Conservation (phyloP, 73 alveolate genomes). For the Tetrahymena malaccensis region DNA sequence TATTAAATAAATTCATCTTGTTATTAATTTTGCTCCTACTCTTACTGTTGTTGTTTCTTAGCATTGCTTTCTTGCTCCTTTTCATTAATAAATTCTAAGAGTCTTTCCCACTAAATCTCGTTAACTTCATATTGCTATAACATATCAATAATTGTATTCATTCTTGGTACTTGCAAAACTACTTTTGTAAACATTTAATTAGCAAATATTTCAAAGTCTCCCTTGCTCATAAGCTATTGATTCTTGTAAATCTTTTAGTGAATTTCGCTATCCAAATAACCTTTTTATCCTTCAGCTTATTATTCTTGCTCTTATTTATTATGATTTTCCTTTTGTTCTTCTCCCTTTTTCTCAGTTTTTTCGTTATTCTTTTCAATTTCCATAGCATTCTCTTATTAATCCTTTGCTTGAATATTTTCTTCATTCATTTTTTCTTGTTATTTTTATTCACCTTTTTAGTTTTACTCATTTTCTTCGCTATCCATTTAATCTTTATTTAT, state of each 20-base stretch:
- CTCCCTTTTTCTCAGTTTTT: neutral
- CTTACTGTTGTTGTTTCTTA: neutral
- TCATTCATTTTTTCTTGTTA: neutral
- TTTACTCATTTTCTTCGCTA: neutral
- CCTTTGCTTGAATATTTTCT: neutral
- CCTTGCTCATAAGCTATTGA: neutral
- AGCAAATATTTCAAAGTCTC: neutral
- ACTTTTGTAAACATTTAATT: neutral
- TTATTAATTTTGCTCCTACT: neutral
- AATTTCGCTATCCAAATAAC: neutral
- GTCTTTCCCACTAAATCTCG: neutral
- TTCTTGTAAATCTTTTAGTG: neutral
- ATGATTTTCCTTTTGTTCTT: neutral
- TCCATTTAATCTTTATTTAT: neutral
- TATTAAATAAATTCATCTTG: neutral
- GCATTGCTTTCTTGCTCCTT: neutral
- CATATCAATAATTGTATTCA: neutral
- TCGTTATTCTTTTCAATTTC: neutral
- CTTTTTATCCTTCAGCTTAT: neutral
- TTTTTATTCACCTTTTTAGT: neutral
- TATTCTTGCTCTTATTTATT: neutral
- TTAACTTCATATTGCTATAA: neutral
- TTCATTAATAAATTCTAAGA: neutral
- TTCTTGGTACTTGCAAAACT: neutral
- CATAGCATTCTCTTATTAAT: neutral